Percentiles rank a stretch among this genome's conserved stretches.
Conservation (phyloP, 345 rosid species). For the Populus euphratica region DNA sequence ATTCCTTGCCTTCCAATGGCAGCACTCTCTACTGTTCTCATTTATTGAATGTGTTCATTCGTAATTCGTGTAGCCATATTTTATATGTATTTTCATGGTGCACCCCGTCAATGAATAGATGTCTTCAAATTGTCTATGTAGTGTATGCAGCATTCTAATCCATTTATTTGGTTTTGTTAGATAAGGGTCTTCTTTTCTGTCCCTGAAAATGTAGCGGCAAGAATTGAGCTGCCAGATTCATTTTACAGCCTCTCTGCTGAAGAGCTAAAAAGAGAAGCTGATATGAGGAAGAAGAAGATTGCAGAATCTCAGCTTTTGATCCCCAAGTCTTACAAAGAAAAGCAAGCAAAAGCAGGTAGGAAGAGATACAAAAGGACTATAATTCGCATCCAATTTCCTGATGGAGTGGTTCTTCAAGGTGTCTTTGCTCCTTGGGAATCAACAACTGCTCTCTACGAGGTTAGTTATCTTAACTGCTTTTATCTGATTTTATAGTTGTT, state of each 20-base stretch:
- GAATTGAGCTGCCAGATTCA: conserved; percentile 83
- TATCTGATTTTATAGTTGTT: background rate
- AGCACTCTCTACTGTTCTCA: background rate
- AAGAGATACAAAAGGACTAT: conserved; percentile 59
- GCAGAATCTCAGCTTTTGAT: conserved; percentile 86
- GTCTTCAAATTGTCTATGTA: background rate
- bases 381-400: conserved; percentile 87
- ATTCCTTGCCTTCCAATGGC: background rate
- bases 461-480: conserved; percentile 18
- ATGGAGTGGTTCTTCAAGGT: conserved; percentile 89
- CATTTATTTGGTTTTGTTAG: conserved; percentile 27
- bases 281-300: conserved; percentile 71
- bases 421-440: conserved; percentile 86
- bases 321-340: conserved; percentile 82
- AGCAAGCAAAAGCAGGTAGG: conserved; percentile 77
- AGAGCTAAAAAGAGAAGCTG: conserved; percentile 81
- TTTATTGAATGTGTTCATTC: background rate
- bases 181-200: conserved; percentile 77
- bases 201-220: conserved; percentile 76
- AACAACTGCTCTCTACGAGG: conserved; percentile 81
- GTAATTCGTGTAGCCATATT: background rate
- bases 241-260: conserved; percentile 75
- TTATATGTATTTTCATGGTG: background rate
- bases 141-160: background rate
- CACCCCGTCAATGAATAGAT: background rate